Percentiles rank a stretch among this genome's conserved stretches.
These are phyloP conservation scores for Durotheca rogersii DNA, from an alignment of 495 filamentous ascomycete genomes.

Conservation along the genomic window DNA sequence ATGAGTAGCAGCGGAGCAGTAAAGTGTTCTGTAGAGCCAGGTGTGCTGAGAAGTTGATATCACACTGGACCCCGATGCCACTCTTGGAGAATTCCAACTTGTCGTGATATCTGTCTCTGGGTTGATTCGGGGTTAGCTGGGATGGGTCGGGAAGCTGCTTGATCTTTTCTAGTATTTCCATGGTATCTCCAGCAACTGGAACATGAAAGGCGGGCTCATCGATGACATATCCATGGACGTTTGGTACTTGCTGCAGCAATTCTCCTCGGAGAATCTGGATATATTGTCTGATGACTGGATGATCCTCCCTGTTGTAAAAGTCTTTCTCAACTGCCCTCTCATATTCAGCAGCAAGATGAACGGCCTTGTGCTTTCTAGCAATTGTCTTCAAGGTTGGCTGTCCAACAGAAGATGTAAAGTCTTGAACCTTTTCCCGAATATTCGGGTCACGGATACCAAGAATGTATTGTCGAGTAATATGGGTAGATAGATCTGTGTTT, in stretches of 20 bases:
- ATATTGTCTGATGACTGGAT: constrained; percentile 42
- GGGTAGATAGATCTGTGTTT: constrained; percentile 19
- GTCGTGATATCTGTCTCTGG: constrained; percentile 52
- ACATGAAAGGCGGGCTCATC: constrained; percentile 28
- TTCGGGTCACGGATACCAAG: constrained; percentile 43
- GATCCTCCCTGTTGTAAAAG: constrained; percentile 37
- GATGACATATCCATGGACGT: neutral
- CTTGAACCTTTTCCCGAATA: constrained; percentile 39
- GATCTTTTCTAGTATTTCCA: constrained; percentile 34
- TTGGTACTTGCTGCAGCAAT: constrained; percentile 27
- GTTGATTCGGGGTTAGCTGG: constrained; percentile 46
- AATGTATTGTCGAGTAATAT: constrained; percentile 44
- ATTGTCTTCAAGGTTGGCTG: constrained; percentile 33
- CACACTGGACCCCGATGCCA: constrained; percentile 72
- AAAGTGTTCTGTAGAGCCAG: constrained; percentile 77
- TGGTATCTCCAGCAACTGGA: constrained; percentile 25
- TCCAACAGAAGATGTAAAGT: constrained; percentile 31
- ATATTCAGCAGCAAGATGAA: constrained; percentile 52
- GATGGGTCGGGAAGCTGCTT: constrained; percentile 44
- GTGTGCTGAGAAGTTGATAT: constrained; percentile 81
- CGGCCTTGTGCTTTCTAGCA: constrained; percentile 44
- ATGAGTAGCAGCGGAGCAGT: constrained; percentile 73
- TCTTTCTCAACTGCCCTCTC: constrained; percentile 46
- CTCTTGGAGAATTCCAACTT: constrained; percentile 69
- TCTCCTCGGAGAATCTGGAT: constrained; percentile 38